Evolutionary conservation across 129 eudicot species (phyloP).

Genomic region (Centaurea solstitialis): DNA sequence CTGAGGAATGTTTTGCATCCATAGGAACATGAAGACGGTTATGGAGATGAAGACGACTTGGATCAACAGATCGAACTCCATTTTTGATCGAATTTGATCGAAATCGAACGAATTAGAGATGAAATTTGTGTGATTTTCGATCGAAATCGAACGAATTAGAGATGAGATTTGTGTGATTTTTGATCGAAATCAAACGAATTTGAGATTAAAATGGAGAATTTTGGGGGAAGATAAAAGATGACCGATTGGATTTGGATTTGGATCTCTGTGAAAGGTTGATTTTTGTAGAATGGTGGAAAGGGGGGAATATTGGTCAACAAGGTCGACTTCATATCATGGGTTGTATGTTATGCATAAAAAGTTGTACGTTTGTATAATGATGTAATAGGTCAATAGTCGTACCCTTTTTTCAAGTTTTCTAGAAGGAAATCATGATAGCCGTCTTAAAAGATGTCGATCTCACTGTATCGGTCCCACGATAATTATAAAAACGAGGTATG

Average conservation of each 20-base stretch:
- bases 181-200: no score
- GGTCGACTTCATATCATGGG: background rate
- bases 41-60: constrained; percentile 40
- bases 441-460: background rate
- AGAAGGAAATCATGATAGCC: background rate
- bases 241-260: background rate
- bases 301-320: background rate
- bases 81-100: constrained; percentile 7
- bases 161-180: no score
- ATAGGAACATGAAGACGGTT: constrained; percentile 50
- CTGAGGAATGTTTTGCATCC: constrained; percentile 58
- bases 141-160: no score
- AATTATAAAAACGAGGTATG: no score
- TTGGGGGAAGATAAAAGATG: background rate
- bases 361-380: background rate
- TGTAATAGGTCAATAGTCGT: no score
- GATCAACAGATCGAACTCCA: constrained; percentile 56
- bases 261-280: background rate
- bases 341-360: background rate
- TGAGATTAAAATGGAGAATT: no score
- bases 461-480: no score
- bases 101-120: no score
- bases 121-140: no score
- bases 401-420: background rate
- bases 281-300: background rate